Evolutionary conservation across 2,329 filamentous ascomycete species (phyloP).

Genomic region (Macrophomina tecta): DNA sequence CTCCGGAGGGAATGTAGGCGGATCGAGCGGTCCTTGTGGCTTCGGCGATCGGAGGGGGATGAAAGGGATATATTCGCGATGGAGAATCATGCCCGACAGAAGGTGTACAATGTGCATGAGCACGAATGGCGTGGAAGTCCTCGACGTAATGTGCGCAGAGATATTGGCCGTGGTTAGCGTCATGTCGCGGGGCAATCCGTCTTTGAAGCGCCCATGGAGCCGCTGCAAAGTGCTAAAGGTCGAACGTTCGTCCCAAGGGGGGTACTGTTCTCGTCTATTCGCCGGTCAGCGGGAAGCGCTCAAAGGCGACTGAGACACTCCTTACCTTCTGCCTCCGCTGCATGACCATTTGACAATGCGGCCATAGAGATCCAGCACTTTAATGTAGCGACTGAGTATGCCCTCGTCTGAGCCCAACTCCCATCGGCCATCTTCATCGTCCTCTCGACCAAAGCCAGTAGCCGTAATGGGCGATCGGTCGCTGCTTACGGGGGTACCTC

Average conservation of each 20-base stretch:
- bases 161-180: constrained; percentile 67
- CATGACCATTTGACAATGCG: constrained; percentile 63
- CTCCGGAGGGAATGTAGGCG: constrained; percentile 59
- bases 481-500: constrained; percentile 26
- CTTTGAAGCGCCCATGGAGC: constrained; percentile 61
- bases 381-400: constrained; percentile 58
- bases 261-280: constrained; percentile 56
- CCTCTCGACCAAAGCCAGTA: constrained; percentile 38
- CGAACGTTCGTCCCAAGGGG: constrained; percentile 66
- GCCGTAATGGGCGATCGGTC: constrained; percentile 27
- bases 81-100: constrained; percentile 70
- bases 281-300: constrained; percentile 46
- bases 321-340: constrained; percentile 61
- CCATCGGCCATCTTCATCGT: constrained; percentile 54
- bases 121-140: constrained; percentile 68
- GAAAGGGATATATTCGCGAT: constrained; percentile 72
- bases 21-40: constrained; percentile 65
- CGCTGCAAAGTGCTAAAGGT: constrained; percentile 61
- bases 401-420: constrained; percentile 58
- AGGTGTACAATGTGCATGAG: constrained; percentile 70
- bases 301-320: background rate
- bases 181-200: constrained; percentile 61
- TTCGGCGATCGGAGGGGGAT: constrained; percentile 61
- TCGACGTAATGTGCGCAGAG: constrained; percentile 68
- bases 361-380: constrained; percentile 62